phyloP scores from a whole-genome alignment of 192 early-diverging fungal species.

The Entomortierella beljakovae region DNA sequence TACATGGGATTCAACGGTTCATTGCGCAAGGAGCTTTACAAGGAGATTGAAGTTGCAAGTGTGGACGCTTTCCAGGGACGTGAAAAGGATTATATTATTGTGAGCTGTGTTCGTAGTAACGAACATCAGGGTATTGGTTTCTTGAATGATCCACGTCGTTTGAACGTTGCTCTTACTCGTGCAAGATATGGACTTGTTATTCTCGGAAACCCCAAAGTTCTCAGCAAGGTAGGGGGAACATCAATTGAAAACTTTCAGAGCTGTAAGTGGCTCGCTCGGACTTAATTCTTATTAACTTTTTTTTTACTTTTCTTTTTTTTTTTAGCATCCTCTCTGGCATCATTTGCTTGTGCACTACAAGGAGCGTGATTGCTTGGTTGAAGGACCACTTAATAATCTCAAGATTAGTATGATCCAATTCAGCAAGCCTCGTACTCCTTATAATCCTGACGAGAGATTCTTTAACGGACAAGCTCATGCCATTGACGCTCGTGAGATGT shows the following conservation, averaged over 20 bases:
- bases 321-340: constrained; percentile 93
- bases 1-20: constrained; percentile 97
- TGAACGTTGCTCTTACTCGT: constrained; percentile 91
- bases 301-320: constrained; percentile 1
- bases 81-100: constrained; percentile 99
- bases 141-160: constrained; percentile 89
- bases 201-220: constrained; percentile 94
- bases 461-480: constrained; percentile 68
- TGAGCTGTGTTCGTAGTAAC: constrained; percentile 97
- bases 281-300: neutral
- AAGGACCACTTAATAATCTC: constrained; percentile 91
- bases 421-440: constrained; percentile 72
- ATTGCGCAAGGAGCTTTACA: constrained; percentile 93
- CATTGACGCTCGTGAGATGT: constrained; percentile 69
- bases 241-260: too few relatives aligned
- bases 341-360: constrained; percentile 96
- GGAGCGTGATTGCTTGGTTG: constrained; percentile 88
- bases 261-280: neutral
- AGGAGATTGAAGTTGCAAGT: constrained; percentile 98
- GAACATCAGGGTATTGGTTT: constrained; percentile 98
- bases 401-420: constrained; percentile 93
- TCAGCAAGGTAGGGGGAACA: constrained; percentile 80
- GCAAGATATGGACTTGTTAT: constrained; percentile 96
- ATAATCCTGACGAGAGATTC: constrained; percentile 68
- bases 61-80: constrained; percentile 99